These are phyloP conservation scores for Xylaria longipes DNA, from an alignment of 495 filamentous ascomycete genomes.

Conservation along the genomic window DNA sequence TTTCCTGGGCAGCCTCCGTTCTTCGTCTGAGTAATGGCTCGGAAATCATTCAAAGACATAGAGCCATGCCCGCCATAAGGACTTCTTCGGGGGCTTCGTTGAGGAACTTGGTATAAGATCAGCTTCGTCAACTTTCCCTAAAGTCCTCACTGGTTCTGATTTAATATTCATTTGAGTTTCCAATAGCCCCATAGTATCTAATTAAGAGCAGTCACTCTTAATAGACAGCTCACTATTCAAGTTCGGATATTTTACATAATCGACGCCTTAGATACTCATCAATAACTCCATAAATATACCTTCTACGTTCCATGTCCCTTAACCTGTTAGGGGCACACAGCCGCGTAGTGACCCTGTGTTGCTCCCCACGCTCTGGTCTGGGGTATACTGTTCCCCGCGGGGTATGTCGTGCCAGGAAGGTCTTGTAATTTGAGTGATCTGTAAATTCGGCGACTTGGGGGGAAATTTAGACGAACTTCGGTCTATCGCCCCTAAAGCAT, in stretches of 20 bases:
- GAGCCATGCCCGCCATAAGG: constrained; percentile 1
- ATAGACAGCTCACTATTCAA: background rate
- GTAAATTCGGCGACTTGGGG: background rate
- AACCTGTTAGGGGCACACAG: background rate
- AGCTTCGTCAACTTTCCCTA: background rate
- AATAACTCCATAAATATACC: background rate
- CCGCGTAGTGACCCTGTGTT: background rate
- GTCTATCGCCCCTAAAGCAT: background rate
- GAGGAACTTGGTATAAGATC: background rate
- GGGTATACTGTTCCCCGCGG: background rate
- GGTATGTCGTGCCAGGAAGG: background rate
- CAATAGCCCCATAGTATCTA: background rate
- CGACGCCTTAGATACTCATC: background rate
- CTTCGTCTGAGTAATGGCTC: background rate
- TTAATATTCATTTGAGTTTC: background rate
- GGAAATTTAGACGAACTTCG: background rate
- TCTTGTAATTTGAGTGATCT: background rate
- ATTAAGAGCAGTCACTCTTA: background rate
- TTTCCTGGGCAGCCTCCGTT: background rate
- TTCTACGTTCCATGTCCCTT: background rate
- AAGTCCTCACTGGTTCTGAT: background rate
- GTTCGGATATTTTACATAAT: background rate
- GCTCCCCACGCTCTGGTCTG: background rate
- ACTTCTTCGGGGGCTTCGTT: background rate
- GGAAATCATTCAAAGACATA: background rate